Evolutionary conservation across 2,329 filamentous ascomycete species (phyloP), one percentile per base, ranked within the genome.

Genomic region (Xylariaceae sp.): DNA sequence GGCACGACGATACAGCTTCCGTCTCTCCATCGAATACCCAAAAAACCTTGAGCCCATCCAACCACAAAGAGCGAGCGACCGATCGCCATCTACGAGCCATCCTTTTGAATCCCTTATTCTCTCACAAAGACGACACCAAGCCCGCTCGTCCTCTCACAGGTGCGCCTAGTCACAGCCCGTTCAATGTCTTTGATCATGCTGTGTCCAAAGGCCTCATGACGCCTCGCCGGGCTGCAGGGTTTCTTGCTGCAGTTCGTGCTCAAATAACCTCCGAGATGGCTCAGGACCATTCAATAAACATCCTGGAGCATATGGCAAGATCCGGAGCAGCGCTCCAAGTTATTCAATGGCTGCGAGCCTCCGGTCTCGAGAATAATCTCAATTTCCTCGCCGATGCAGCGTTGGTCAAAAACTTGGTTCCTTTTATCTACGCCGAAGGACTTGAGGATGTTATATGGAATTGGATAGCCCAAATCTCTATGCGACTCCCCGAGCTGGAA

Each of bases 151-250:
- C 33, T 12, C 8, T 52, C 43, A 47, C 37, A 59, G 34, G 8
- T n/a, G 16, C 42, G n/a, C 35, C 62, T 22, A 6, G 6, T 26
- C 31, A n/a, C 32, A 68, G 74, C 33, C 74, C 73, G 3, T 73
- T 77, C 64, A 66, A 73, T 30, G 67, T 80, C 3, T 81, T 81
- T 44, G 70, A 78, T 47, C 66, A 69, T 42, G 78, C 76, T 15
- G 75, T 76, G 2, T 67, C 73, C 11, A 69, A 66, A 52, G 76
- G 76, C 29, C 65, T 81, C 50, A 79, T 81, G 77, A 79, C 68
- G 3, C 54, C 69, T 1, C 63, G 65, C 30, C 68, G 73, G 1
- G 78, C 78, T 0, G 69, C 69, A 1, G 78, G 78, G 11, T 79
- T 76, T 44, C 63, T 81, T 39, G 59, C 68, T 22, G 67, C 71